Evolutionary conservation across 2,329 filamentous ascomycete species (phyloP).

Genomic region (Neoarthrinium moseri): DNA sequence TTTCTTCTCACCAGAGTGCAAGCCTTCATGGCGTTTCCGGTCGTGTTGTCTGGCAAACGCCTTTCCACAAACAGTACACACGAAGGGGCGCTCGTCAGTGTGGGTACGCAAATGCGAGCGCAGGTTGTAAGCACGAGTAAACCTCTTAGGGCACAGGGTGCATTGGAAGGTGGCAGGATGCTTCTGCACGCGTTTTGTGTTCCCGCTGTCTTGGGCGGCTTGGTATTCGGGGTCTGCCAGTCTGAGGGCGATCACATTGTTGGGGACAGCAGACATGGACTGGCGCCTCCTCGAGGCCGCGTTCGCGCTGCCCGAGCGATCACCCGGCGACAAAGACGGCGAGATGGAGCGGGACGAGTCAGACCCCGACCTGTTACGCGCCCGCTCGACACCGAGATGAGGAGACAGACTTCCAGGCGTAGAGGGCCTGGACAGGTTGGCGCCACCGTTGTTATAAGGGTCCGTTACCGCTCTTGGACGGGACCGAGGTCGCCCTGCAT

Average conservation of each 20-base stretch:
- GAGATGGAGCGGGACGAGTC: slow-evolving; percentile 35
- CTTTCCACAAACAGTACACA: slow-evolving; percentile 95
- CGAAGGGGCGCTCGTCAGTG: slow-evolving; percentile 94
- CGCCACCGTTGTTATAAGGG: slow-evolving; percentile 52
- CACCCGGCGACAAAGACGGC: slow-evolving; percentile 59
- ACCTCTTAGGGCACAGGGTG: slow-evolving; percentile 87
- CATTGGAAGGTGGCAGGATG: slow-evolving; percentile 98
- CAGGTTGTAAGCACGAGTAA: slow-evolving; percentile 94
- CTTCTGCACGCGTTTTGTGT: slow-evolving; percentile 85
- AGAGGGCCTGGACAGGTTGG: slow-evolving; percentile 36
- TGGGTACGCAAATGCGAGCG: slow-evolving; percentile 94
- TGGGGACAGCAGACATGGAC: slow-evolving; percentile 62
- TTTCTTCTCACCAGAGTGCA: slow-evolving; percentile 97
- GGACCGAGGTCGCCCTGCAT: slow-evolving; percentile 44
- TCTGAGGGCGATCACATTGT: slow-evolving; percentile 76
- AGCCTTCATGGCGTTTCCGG: slow-evolving; percentile 91
- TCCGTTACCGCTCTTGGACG: slow-evolving; percentile 59
- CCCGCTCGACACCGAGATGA: slow-evolving; percentile 44
- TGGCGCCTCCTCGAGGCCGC: slow-evolving; percentile 52
- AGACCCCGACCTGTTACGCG: slow-evolving; percentile 41
- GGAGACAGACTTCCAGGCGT: slow-evolving; percentile 47
- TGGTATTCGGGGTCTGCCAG: slow-evolving; percentile 87
- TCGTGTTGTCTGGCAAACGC: slow-evolving; percentile 97
- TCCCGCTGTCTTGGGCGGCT: slow-evolving; percentile 58
- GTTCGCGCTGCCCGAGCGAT: slow-evolving; percentile 47